phyloP scores from a whole-genome alignment of 2,329 filamentous ascomycete genomes.

The Exophiala phaeomuriformis region DNA sequence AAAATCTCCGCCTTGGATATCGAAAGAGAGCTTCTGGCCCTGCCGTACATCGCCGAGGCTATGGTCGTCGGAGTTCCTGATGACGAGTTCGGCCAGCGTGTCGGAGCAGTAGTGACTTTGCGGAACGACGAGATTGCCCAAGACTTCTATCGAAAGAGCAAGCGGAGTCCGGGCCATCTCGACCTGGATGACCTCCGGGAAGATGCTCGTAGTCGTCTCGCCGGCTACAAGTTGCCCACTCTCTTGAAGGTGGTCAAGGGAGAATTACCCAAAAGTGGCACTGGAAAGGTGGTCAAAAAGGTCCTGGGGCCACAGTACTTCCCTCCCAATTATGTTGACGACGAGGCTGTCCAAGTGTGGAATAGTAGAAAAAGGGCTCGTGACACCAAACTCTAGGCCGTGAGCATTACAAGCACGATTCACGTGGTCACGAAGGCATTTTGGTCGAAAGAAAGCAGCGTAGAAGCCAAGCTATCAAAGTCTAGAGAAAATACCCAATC shows the following conservation, averaged over 20 bases:
- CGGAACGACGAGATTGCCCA: constrained; percentile 22
- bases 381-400: constrained; percentile 17
- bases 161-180: constrained; percentile 23
- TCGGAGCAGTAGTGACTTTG: constrained; percentile 38
- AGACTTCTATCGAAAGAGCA: constrained; percentile 21
- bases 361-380: constrained; percentile 13
- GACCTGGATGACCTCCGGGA: constrained; percentile 37
- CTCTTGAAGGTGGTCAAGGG: constrained; percentile 39
- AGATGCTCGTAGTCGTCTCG: constrained; percentile 40
- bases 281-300: constrained; percentile 48
- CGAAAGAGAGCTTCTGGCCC: constrained; percentile 42
- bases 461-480: no score
- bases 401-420: not conserved
- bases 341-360: constrained; percentile 31
- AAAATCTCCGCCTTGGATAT: constrained; percentile 47
- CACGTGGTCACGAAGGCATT: not conserved
- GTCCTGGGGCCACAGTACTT: constrained; percentile 38
- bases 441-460: no score
- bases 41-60: constrained; percentile 43
- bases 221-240: constrained; percentile 46
- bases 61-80: constrained; percentile 46
- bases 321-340: constrained; percentile 28
- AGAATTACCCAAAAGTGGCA: constrained; percentile 44
- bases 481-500: no score
- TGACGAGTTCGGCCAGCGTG: constrained; percentile 45